Evolutionary conservation across 2,329 filamentous ascomycete species (phyloP).

Genomic region (Remersonia thermophila): DNA sequence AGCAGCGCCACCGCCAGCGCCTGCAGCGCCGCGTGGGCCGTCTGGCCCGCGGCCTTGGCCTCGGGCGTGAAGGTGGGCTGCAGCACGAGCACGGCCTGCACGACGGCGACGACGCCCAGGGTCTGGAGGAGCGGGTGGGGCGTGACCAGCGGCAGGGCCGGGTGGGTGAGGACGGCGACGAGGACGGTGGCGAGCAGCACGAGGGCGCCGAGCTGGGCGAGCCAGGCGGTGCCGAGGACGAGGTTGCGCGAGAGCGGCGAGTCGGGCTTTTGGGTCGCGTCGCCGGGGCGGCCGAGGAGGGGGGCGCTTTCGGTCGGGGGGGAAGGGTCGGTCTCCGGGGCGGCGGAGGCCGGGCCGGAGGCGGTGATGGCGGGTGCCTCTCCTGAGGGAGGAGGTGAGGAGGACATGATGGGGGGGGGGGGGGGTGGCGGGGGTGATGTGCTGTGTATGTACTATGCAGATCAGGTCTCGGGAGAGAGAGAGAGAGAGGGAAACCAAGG

Average conservation of each 20-base stretch:
- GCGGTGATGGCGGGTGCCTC: background rate
- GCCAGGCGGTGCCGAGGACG: slow-evolving; percentile 66
- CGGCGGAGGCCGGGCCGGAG: background rate
- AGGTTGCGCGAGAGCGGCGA: slow-evolving; percentile 59
- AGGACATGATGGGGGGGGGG: background rate
- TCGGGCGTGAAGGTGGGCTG: slow-evolving; percentile 71
- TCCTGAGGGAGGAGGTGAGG: background rate
- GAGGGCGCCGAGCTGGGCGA: slow-evolving; percentile 69
- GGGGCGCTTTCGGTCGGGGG: slow-evolving; percentile 28
- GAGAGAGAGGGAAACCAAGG: too few species aligned
- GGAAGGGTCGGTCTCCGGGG: background rate
- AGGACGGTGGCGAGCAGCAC: slow-evolving; percentile 68
- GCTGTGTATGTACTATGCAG: too few species aligned
- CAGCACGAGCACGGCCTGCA: slow-evolving; percentile 70
- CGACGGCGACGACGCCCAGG: slow-evolving; percentile 58
- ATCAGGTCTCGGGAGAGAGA: too few species aligned
- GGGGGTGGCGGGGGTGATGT: too few species aligned
- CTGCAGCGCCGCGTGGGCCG: slow-evolving; percentile 59
- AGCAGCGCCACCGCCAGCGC: slow-evolving; percentile 49
- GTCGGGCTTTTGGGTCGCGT: slow-evolving; percentile 49
- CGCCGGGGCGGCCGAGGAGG: slow-evolving; percentile 28
- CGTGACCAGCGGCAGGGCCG: slow-evolving; percentile 65
- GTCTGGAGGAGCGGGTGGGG: slow-evolving; percentile 66
- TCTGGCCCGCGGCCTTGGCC: slow-evolving; percentile 55
- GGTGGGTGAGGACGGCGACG: slow-evolving; percentile 55